These are phyloP conservation scores for Penicillium sp. DNA, from an alignment of 2,329 filamentous ascomycete genomes.

Conservation along the genomic window DNA sequence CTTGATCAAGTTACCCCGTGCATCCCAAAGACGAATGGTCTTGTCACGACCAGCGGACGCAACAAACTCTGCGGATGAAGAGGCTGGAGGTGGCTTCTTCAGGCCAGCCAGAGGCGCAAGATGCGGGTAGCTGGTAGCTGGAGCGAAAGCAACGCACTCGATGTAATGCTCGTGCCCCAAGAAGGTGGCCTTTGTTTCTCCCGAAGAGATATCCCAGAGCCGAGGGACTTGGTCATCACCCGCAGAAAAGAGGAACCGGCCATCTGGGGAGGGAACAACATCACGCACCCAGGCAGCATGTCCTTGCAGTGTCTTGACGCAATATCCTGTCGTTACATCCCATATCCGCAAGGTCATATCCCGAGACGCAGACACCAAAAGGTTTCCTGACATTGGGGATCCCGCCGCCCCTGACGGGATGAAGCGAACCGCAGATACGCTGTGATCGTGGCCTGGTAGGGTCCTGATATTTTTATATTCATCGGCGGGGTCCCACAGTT, in stretches of 20 bases:
- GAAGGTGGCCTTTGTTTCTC: slow-evolving; percentile 76
- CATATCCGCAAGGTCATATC: slow-evolving; percentile 85
- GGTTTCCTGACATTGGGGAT: slow-evolving; percentile 75
- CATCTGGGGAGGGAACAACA: slow-evolving; percentile 78
- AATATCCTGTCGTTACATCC: slow-evolving; percentile 92
- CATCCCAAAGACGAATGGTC: slow-evolving; percentile 86
- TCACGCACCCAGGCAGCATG: slow-evolving; percentile 92
- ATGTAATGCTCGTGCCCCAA: slow-evolving; percentile 84
- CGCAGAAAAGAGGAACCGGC: slow-evolving; percentile 77
- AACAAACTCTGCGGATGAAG: slow-evolving; percentile 79
- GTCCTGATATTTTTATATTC: slow-evolving; percentile 96
- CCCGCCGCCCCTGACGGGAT: slow-evolving; percentile 80
- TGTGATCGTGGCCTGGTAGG: slow-evolving; percentile 87
- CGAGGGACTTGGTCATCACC: slow-evolving; percentile 80
- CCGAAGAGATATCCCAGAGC: slow-evolving; percentile 78
- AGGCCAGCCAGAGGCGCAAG: slow-evolving; percentile 75
- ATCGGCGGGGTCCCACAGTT: slow-evolving; percentile 88
- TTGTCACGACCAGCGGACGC: slow-evolving; percentile 90
- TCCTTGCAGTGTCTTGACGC: slow-evolving; percentile 82
- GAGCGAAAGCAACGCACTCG: slow-evolving; percentile 85
- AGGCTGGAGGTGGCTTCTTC: slow-evolving; percentile 75
- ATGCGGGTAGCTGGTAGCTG: slow-evolving; percentile 73
- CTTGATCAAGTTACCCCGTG: slow-evolving; percentile 79
- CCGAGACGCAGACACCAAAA: slow-evolving; percentile 81
- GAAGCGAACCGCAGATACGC: slow-evolving; percentile 84